Evolutionary conservation across 2,329 filamentous ascomycete genomes (phyloP).

Genomic region (Aureobasidium sp.): DNA sequence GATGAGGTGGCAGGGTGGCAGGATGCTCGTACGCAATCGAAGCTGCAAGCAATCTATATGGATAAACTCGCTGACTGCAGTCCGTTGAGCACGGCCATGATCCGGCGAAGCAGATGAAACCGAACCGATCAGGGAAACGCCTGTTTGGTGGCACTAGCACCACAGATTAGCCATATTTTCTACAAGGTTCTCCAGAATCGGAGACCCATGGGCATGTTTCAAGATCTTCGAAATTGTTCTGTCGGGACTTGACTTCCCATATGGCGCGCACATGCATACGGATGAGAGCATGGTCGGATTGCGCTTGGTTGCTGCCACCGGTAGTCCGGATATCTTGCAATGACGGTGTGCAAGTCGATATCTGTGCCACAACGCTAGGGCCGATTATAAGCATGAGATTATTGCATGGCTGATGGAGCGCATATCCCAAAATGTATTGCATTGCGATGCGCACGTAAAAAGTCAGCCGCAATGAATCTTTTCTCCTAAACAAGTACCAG

Average conservation of each 20-base stretch:
- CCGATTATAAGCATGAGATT: neutral
- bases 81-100: neutral
- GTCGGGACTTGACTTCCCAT: neutral
- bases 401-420: neutral
- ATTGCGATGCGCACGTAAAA: neutral
- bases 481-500: neutral
- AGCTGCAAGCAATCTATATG: slow-evolving; percentile 17
- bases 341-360: neutral
- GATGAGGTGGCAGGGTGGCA: neutral
- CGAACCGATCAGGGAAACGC: slow-evolving; percentile 8
- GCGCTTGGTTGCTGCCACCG: neutral
- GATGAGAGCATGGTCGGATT: neutral
- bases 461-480: too few species aligned
- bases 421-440: neutral
- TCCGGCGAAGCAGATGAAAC: neutral
- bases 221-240: slow-evolving; percentile 6
- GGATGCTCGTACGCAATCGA: slow-evolving; percentile 9
- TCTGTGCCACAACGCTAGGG: neutral
- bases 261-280: slow-evolving; percentile 3
- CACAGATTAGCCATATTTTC: neutral
- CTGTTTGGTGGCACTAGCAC: slow-evolving; percentile 11
- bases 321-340: neutral
- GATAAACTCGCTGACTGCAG: neutral
- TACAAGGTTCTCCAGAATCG: slow-evolving; percentile 1
- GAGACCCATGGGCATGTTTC: slow-evolving; percentile 2